Base-by-base conservation (phyloP, 331 rosid species). In the Rhamnella rubrinervis region DNA sequence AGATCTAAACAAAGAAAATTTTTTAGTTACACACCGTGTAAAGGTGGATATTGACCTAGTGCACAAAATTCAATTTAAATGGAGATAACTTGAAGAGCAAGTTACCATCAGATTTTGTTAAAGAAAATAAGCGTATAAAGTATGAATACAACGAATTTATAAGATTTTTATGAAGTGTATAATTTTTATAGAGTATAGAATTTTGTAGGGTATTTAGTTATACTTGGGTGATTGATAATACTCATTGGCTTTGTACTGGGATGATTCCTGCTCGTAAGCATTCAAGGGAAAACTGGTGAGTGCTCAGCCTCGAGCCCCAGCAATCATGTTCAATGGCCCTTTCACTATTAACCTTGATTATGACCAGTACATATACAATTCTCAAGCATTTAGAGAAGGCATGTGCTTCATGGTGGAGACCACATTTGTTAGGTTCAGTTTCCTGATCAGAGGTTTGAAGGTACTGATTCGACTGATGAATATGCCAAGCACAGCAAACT, bases 231-330 rank as follows among this genome's bases (percentile, higher is more conserved):
- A 78, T 86, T 63, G 91, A 90, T 75, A 84, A 84, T 31, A 87
- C 91, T 16, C 86, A 81, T 59, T 89, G 96, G 96, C 96, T 91
- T 15, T 91, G 96, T 18, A 87, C 93, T 55, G 87, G 96, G 96
- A 76, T 86, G 2, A 59, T 13, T 70, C 8, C 87, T 37, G 71
- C 77, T 4, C 77, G 81, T 0, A 89, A 87, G 41, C 89, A 90
- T 63, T 83, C 86, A 37, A 75, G 89, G 77, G 82, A 90, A 87
- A 69, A 93, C 91, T 0, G 96, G 96, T 90, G 96, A 90, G 87
- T 75, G 93, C 93, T 13, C n/a, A 87, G 12, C 93, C 87, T 75
- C 85, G 91, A 66, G 88, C 96, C 63, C 87, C 96, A 0, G 96
- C 93, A 16, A 39, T 90, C 35, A 31, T 31, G 35, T 31, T 31